Conservation (phyloP, 192 early-diverging fungal genomes). For the Coemansia sp. region DNA sequence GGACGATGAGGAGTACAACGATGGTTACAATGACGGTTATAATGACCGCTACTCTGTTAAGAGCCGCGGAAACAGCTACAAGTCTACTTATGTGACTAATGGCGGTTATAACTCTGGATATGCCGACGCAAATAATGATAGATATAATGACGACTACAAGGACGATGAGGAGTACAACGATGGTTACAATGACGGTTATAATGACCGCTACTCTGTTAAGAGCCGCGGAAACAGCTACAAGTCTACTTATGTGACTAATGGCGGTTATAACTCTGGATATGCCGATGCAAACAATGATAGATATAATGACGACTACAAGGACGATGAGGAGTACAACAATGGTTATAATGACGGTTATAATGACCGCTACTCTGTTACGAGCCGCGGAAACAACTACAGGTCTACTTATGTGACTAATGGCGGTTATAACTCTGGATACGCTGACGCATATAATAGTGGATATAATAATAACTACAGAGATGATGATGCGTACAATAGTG, state of each 20-base stretch:
- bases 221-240: background rate
- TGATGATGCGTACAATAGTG: background rate
- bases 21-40: background rate
- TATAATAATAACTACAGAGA: background rate
- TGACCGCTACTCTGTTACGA: background rate
- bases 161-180: background rate
- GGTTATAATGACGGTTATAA: constrained; percentile 1
- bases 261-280: background rate
- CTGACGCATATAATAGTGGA: background rate
- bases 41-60: background rate
- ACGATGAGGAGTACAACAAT: background rate
- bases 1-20: background rate
- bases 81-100: background rate
- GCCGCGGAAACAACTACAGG: background rate
- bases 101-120: background rate
- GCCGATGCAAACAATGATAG: background rate
- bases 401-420: background rate
- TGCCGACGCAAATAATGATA: background rate
- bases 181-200: background rate
- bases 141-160: background rate
- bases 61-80: background rate
- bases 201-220: background rate
- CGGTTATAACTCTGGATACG: background rate
- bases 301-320: background rate
- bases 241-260: background rate